phyloP scores from a whole-genome alignment of 1,284 basidiomycete genomes.

The Ceratobasidium sp. region DNA sequence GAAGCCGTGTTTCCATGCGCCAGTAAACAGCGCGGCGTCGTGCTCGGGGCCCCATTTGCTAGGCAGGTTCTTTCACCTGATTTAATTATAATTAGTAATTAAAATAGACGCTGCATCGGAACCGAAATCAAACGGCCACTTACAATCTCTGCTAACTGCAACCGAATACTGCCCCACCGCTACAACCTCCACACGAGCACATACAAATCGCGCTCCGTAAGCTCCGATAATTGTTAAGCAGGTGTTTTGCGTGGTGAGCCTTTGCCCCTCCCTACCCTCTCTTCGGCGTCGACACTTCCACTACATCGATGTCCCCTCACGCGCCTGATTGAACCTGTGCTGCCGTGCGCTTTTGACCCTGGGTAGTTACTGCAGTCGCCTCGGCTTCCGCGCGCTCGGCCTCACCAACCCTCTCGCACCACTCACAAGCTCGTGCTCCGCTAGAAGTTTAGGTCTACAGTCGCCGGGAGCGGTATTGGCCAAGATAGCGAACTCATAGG shows the following conservation, averaged over 20 bases:
- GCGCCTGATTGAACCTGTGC: conserved; percentile 77
- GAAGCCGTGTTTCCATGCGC: conserved; percentile 94
- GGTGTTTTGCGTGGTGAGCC: conserved; percentile 80
- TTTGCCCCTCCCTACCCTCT: conserved; percentile 78
- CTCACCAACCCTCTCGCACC: conserved; percentile 89
- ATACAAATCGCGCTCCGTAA: conserved; percentile 97
- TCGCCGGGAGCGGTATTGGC: neutral
- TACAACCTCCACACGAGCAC: conserved; percentile 96
- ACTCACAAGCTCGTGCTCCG: conserved; percentile 64
- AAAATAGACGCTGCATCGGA: conserved; percentile 42
- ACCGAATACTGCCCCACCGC: conserved; percentile 97
- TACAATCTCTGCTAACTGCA: conserved; percentile 94
- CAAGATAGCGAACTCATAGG: neutral
- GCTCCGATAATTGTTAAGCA: conserved; percentile 93
- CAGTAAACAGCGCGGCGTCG: conserved; percentile 94
- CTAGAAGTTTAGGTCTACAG: conserved; percentile 10
- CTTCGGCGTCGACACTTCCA: conserved; percentile 72
- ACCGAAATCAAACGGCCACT: conserved; percentile 59
- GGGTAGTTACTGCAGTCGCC: conserved; percentile 71
- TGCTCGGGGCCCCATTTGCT: conserved; percentile 95
- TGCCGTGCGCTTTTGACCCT: conserved; percentile 85
- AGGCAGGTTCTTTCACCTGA: conserved; percentile 89
- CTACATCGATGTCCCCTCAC: conserved; percentile 92
- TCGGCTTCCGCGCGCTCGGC: conserved; percentile 80
- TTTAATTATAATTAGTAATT: conserved; percentile 46